These are phyloP conservation scores for Saussurea involucrata DNA, from an alignment of 129 eudicot species.

Conservation along the genomic window DNA sequence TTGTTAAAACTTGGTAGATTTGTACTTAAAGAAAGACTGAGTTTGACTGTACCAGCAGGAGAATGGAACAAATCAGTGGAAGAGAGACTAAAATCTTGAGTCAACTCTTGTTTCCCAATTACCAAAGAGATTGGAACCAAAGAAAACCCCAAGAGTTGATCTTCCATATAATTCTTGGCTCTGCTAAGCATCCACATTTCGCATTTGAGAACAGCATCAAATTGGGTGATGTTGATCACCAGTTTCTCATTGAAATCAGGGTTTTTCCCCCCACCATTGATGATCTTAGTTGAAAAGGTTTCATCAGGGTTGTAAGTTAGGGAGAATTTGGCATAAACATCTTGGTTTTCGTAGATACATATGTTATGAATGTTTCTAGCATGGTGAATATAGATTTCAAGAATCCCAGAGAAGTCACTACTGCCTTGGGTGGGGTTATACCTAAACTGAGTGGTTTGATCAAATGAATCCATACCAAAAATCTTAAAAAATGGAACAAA, in stretches of 20 bases:
- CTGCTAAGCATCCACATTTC: slow-evolving; percentile 94
- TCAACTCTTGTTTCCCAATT: slow-evolving; percentile 44
- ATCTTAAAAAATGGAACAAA: background rate
- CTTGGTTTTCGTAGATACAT: slow-evolving; percentile 88
- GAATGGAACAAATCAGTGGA: slow-evolving; percentile 89
- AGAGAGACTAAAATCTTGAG: slow-evolving; percentile 65
- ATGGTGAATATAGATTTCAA: slow-evolving; percentile 71
- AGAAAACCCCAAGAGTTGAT: slow-evolving; percentile 83
- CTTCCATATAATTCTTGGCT: slow-evolving; percentile 66
- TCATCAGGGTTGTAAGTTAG: slow-evolving; percentile 82
- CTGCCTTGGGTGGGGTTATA: slow-evolving; percentile 39
- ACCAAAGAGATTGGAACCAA: slow-evolving; percentile 62
- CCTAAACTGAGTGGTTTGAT: slow-evolving; percentile 37
- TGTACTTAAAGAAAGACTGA: slow-evolving; percentile 45
- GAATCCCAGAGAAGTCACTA: slow-evolving; percentile 52
- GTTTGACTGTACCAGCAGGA: slow-evolving; percentile 77
- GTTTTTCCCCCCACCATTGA: slow-evolving; percentile 76
- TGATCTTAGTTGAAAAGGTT: slow-evolving; percentile 49
- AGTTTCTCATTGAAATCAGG: slow-evolving; percentile 71
- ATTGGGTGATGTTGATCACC: slow-evolving; percentile 49
- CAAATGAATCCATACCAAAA: slow-evolving; percentile 45
- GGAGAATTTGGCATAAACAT: slow-evolving; percentile 86
- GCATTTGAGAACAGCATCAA: slow-evolving; percentile 71
- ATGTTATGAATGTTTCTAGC: slow-evolving; percentile 93
- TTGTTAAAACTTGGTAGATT: slow-evolving; percentile 27